Evolutionary conservation across 345 rosid genomes (phyloP).

Genomic region (Turritis glabra): DNA sequence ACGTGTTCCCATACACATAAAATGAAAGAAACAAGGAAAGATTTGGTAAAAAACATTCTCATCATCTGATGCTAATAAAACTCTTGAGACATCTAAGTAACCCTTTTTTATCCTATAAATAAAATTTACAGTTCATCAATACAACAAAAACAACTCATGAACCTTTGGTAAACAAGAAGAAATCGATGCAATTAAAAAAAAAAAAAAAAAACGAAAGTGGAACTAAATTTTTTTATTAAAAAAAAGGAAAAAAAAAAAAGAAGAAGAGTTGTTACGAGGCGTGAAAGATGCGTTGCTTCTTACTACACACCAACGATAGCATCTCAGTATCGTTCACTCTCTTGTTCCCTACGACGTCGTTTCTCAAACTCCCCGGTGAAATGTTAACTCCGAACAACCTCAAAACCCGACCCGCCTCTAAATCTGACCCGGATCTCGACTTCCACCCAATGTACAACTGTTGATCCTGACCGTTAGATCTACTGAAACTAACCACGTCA

Average conservation of each 20-base stretch:
- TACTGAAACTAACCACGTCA: conserved; percentile 77
- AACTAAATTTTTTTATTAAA: neutral
- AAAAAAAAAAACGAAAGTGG: neutral
- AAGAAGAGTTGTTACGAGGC: conserved; percentile 60
- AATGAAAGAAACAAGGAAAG: conserved; percentile 3
- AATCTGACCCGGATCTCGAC: conserved; percentile 38
- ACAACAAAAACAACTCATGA: conserved; percentile 40
- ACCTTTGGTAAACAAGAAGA: conserved; percentile 33
- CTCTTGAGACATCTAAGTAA: conserved; percentile 3
- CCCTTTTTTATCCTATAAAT: conserved; percentile 5
- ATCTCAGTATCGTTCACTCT: conserved; percentile 61
- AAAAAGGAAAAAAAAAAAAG: neutral
- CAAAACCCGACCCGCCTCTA: conserved; percentile 54
- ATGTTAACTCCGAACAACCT: conserved; percentile 89
- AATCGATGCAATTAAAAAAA: neutral
- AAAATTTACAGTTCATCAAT: conserved; percentile 42
- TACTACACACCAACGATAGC: conserved; percentile 56
- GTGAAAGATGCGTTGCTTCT: conserved; percentile 75
- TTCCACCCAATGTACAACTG: conserved; percentile 75
- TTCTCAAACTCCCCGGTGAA: conserved; percentile 34
- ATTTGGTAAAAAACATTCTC: conserved; percentile 4
- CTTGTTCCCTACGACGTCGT: conserved; percentile 49
- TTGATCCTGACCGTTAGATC: conserved; percentile 74
- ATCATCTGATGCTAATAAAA: neutral
- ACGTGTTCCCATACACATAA: conserved; percentile 9